Conservation (phyloP, 1,284 basidiomycete genomes). For the Rhodotorula sp. region DNA sequence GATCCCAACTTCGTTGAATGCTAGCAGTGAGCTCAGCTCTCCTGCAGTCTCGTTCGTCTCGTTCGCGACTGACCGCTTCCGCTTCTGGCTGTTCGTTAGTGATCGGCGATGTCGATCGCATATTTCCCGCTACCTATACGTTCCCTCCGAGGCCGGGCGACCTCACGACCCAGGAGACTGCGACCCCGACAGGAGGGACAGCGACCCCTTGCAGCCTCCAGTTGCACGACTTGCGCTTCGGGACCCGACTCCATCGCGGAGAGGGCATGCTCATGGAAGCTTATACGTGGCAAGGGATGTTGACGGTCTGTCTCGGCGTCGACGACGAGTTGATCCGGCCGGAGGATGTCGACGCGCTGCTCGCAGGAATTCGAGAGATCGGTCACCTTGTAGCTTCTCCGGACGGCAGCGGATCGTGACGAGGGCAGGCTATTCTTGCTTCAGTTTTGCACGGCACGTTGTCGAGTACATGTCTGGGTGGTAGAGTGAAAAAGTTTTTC, state of each 20-base stretch:
- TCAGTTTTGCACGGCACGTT: too few relatives aligned
- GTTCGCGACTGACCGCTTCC: not conserved
- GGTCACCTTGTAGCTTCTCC: conserved; percentile 3
- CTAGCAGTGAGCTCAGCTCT: conserved; percentile 15
- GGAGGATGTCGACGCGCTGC: conserved; percentile 8
- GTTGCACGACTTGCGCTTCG: conserved; percentile 21
- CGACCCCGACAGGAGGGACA: not conserved
- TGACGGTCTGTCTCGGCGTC: conserved; percentile 26
- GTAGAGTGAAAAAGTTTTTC: too few relatives aligned
- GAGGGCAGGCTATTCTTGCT: too few relatives aligned
- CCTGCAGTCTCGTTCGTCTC: not conserved
- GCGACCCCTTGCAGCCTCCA: not conserved
- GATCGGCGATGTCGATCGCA: conserved; percentile 38
- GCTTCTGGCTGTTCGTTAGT: not conserved
- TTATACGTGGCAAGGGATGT: conserved; percentile 25
- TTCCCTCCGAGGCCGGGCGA: not conserved
- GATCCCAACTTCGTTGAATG: conserved; percentile 23
- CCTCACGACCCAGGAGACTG: not conserved
- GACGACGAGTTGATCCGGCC: conserved; percentile 23
- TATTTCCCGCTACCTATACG: conserved; percentile 16
- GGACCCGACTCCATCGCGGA: conserved; percentile 29
- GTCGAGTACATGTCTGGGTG: too few relatives aligned
- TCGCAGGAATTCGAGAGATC: conserved; percentile 10
- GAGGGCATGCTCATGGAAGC: conserved; percentile 35
- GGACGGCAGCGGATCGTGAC: too few relatives aligned